Conservation (phyloP, 1,284 basidiomycete genomes). For the Cutaneotrichosporon spelunceum region DNA sequence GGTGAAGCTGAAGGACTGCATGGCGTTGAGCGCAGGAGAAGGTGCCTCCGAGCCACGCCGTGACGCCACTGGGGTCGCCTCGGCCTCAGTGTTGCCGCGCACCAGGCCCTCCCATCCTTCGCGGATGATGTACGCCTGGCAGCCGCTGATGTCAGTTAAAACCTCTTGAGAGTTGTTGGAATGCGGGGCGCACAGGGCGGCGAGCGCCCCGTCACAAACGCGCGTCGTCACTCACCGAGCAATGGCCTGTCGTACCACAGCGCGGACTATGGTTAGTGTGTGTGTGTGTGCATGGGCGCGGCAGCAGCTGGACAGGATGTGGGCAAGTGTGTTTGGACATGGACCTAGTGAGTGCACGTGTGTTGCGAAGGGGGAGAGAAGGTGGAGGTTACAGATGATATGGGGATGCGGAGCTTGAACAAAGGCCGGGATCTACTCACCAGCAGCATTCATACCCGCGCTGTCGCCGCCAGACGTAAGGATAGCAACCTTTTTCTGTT, state of each 20-base stretch:
- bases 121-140: slow-evolving; percentile 86
- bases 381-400: too few species aligned
- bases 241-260: slow-evolving; percentile 84
- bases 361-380: too few species aligned
- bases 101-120: slow-evolving; percentile 96
- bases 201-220: background rate
- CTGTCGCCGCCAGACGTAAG: slow-evolving; percentile 96
- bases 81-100: slow-evolving; percentile 54
- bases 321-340: background rate
- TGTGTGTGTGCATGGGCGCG: background rate
- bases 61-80: slow-evolving; percentile 38
- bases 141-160: slow-evolving; percentile 61
- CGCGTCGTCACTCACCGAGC: slow-evolving; percentile 62
- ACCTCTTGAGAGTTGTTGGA: background rate
- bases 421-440: slow-evolving; percentile 27
- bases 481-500: slow-evolving; percentile 65
- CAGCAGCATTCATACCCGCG: slow-evolving; percentile 92
- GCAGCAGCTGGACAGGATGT: background rate
- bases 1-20: slow-evolving; percentile 37
- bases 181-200: background rate
- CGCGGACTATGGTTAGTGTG: slow-evolving; percentile 60
- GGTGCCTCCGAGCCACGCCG: slow-evolving; percentile 22
- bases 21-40: slow-evolving; percentile 32
- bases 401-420: too few species aligned
- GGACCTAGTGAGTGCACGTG: background rate